Percentiles rank a stretch among this genome's conserved stretches.
Conservation (phyloP, 2,329 filamentous ascomycete species). For the Macrophomina tecta region DNA sequence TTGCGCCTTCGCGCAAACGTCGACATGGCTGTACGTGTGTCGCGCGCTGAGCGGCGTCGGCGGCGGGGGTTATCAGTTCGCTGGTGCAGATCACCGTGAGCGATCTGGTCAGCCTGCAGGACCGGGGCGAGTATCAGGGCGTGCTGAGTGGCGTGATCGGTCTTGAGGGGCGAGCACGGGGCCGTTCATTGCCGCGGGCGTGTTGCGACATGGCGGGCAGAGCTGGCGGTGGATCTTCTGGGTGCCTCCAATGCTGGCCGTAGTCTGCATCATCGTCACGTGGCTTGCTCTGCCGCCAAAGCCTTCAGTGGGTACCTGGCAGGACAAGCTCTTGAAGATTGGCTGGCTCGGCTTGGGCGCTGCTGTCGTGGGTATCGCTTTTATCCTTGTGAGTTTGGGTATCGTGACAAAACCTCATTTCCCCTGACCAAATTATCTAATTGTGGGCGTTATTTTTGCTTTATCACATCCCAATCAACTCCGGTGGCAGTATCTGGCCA, state of each 20-base stretch:
- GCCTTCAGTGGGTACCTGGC: not conserved
- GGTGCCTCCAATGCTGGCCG: slow-evolving; percentile 33
- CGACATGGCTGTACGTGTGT: slow-evolving; percentile 59
- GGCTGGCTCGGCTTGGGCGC: slow-evolving; percentile 33
- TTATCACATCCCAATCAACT: slow-evolving; percentile 4
- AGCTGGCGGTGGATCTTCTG: slow-evolving; percentile 57
- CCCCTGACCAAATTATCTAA: not conserved
- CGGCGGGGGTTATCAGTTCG: slow-evolving; percentile 52
- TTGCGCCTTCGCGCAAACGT: slow-evolving; percentile 54
- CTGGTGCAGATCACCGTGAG: slow-evolving; percentile 57
- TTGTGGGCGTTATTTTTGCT: not conserved
- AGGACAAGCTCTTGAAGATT: slow-evolving; percentile 31
- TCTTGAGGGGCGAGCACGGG: slow-evolving; percentile 36
- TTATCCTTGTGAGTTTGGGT: not conserved
- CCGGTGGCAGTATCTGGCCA: not conserved
- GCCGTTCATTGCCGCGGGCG: slow-evolving; percentile 40
- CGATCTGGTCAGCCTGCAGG: slow-evolving; percentile 56
- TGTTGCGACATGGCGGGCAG: slow-evolving; percentile 27
- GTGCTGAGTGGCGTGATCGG: slow-evolving; percentile 38
- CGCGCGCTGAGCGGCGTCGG: slow-evolving; percentile 62
- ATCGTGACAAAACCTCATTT: not conserved
- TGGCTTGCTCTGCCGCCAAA: not conserved
- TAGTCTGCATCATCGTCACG: not conserved
- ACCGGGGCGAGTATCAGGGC: slow-evolving; percentile 51
- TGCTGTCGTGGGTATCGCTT: not conserved